phyloP scores from a whole-genome alignment of 2,329 filamentous ascomycete genomes.

The Whalleya microplaca region DNA sequence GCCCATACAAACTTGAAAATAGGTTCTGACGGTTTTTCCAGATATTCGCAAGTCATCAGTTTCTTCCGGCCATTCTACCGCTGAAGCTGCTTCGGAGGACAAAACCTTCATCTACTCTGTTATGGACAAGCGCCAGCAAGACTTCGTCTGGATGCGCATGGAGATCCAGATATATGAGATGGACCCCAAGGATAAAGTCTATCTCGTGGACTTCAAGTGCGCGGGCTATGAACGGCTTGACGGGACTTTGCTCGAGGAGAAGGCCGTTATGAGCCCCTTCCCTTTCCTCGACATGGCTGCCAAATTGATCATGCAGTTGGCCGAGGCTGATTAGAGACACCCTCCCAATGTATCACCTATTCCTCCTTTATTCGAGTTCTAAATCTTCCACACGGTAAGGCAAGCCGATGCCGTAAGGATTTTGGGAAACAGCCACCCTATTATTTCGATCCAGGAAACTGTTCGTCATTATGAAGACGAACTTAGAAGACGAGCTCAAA shows the following conservation, averaged over 20 bases:
- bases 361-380: neutral
- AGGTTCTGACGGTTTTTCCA: conserved; percentile 47
- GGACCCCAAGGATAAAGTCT: conserved; percentile 75
- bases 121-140: conserved; percentile 52
- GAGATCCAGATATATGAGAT: conserved; percentile 97
- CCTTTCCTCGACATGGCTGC: conserved; percentile 95
- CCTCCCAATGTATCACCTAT: conserved; percentile 6
- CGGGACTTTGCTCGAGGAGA: conserved; percentile 80
- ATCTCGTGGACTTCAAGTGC: conserved; percentile 98
- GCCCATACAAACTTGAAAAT: conserved; percentile 51
- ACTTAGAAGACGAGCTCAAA: neutral
- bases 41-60: conserved; percentile 44
- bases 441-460: neutral
- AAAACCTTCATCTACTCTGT: conserved; percentile 47
- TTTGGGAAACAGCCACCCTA: neutral
- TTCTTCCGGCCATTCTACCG: conserved; percentile 31
- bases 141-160: conserved; percentile 89
- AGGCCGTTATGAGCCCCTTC: conserved; percentile 93
- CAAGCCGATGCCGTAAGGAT: neutral
- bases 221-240: conserved; percentile 87
- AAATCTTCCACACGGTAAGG: neutral
- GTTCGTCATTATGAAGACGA: neutral
- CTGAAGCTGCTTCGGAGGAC: conserved; percentile 44
- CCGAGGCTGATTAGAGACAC: conserved; percentile 67
- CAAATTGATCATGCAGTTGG: conserved; percentile 88